A percentile compares a stretch with the other conserved stretches of the same genome.
Evolutionary conservation across 2,329 filamentous ascomycete genomes (phyloP).

Genomic region (Aspergillus ochraceoroseus): DNA sequence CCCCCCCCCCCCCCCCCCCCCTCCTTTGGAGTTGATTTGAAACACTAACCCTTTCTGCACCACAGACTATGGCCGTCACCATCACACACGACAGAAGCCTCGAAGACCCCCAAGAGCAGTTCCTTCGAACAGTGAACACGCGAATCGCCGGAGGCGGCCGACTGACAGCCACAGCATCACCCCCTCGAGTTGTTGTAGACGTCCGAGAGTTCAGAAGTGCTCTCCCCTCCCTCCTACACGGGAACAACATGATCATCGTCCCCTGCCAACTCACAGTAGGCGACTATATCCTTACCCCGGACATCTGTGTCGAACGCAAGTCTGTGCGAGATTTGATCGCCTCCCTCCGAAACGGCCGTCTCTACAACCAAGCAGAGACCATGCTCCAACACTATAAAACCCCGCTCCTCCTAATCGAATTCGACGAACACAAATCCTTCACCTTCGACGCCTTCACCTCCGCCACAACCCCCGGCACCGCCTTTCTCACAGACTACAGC

Average conservation of each 20-base stretch:
- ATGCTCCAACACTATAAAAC: constrained; percentile 92
- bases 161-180: constrained; percentile 74
- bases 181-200: constrained; percentile 87
- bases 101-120: constrained; percentile 82
- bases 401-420: constrained; percentile 92
- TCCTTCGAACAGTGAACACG: constrained; percentile 92
- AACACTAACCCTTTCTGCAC: constrained; percentile 15
- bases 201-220: constrained; percentile 94
- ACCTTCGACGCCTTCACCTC: constrained; percentile 68
- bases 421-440: constrained; percentile 95
- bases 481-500: constrained; percentile 52
- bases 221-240: constrained; percentile 84
- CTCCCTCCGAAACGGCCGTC: constrained; percentile 83
- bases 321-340: constrained; percentile 85
- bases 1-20: too few relatives aligned
- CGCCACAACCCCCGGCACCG: constrained; percentile 38
- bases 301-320: constrained; percentile 92
- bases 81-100: constrained; percentile 67
- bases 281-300: constrained; percentile 88
- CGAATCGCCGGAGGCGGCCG: constrained; percentile 90
- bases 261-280: constrained; percentile 95
- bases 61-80: constrained; percentile 75
- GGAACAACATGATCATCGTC: constrained; percentile 78
- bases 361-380: constrained; percentile 86
- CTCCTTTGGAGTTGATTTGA: neutral